Conservation (phyloP, 2,329 filamentous ascomycete genomes). For the Fusarium mundagurra region DNA sequence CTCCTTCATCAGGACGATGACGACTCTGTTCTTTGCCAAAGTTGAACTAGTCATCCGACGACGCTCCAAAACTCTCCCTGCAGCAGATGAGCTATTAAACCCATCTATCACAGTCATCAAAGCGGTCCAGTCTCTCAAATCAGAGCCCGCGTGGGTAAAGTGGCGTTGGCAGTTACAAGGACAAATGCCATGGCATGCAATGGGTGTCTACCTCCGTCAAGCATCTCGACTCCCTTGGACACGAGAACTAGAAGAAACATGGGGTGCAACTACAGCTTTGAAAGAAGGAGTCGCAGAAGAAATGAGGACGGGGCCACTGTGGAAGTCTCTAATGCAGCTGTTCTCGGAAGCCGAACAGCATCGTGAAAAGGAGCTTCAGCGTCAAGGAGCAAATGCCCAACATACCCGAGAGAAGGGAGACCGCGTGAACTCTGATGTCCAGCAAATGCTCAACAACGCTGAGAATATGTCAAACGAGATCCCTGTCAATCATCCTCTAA, state of each 20-base stretch:
- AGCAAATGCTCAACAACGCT: conserved; percentile 8
- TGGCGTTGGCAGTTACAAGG: conserved; percentile 47
- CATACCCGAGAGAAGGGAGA: neutral
- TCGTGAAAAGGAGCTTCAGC: conserved; percentile 14
- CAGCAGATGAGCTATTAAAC: neutral
- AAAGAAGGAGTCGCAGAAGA: conserved; percentile 1
- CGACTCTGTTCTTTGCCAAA: conserved; percentile 43
- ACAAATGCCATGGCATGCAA: conserved; percentile 42
- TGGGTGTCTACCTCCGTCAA: conserved; percentile 38
- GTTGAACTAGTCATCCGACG: conserved; percentile 37
- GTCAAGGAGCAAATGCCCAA: conserved; percentile 3
- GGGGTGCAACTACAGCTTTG: conserved; percentile 24
- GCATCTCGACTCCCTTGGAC: conserved; percentile 36
- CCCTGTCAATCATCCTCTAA: conserved; percentile 7
- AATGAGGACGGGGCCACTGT: conserved; percentile 18
- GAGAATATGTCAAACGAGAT: neutral
- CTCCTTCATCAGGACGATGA: conserved; percentile 34
- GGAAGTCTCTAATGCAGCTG: conserved; percentile 28
- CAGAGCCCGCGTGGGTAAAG: conserved; percentile 32
- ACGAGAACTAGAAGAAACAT: conserved; percentile 34
- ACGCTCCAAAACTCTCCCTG: neutral
- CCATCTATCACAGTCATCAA: conserved; percentile 33
- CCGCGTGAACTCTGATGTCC: neutral
- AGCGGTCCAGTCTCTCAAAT: conserved; percentile 33
- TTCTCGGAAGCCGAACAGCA: conserved; percentile 11